These are phyloP conservation scores for Leccinum holopus DNA, from an alignment of 1,284 basidiomycete species.

Conservation along the genomic window DNA sequence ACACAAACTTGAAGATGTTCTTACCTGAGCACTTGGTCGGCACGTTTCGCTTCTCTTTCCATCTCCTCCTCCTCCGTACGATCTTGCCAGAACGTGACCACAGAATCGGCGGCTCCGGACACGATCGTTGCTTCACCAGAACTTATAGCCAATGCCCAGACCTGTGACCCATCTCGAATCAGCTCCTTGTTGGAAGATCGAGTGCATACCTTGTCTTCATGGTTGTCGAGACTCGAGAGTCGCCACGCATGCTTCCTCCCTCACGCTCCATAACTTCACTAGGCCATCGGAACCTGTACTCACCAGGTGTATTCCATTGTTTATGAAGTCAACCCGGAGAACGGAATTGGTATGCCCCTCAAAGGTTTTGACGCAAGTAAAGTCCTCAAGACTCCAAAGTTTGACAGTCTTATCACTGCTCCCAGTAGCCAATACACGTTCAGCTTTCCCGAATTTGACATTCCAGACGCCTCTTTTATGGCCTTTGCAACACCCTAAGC, in stretches of 20 bases:
- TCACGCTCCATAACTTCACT: constrained; percentile 94
- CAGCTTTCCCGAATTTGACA: constrained; percentile 82
- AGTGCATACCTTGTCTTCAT: constrained; percentile 84
- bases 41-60: no score
- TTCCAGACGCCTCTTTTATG: constrained; percentile 98
- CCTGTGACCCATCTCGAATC: constrained; percentile 44
- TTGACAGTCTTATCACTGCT: constrained; percentile 95
- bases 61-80: no score
- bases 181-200: not conserved
- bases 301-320: constrained; percentile 81
- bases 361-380: constrained; percentile 90
- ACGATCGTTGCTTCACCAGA: constrained; percentile 79
- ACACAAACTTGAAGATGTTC: no score
- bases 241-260: constrained; percentile 81
- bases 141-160: constrained; percentile 89
- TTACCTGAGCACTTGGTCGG: no score
- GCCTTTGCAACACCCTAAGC: constrained; percentile 89
- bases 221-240: constrained; percentile 97
- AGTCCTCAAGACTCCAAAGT: constrained; percentile 92
- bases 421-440: constrained; percentile 87
- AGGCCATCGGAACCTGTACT: constrained; percentile 92
- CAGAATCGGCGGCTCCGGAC: constrained; percentile 92
- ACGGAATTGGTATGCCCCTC: constrained; percentile 98
- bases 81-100: constrained; percentile 94
- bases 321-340: constrained; percentile 89